phyloP scores from a whole-genome alignment of 2,329 filamentous ascomycete species.

The Alternaria hordeiaustralica region DNA sequence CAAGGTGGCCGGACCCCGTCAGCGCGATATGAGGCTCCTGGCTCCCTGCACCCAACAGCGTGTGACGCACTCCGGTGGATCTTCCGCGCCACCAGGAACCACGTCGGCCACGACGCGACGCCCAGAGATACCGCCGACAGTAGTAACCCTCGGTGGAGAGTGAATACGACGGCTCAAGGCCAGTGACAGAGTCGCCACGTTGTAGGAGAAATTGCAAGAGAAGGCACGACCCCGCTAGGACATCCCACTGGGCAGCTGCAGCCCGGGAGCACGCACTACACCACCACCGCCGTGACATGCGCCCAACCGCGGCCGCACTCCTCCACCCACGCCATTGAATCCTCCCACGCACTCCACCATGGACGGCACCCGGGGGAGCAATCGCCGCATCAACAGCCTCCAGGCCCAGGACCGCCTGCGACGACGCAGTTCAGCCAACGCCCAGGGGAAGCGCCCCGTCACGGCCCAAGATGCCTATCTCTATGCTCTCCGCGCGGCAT shows the following conservation, averaged over 20 bases:
- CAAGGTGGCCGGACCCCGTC: conserved; percentile 6
- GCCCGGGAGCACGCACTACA: conserved; percentile 21
- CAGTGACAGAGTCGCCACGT: conserved; percentile 1
- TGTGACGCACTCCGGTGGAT: conserved; percentile 32
- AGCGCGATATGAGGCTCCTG: conserved; percentile 9
- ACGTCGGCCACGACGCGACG: conserved; percentile 24
- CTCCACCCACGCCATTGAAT: conserved; percentile 23
- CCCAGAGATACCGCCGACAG: conserved; percentile 10
- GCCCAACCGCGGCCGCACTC: conserved; percentile 24
- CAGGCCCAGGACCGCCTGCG: conserved; percentile 50
- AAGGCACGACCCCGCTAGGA: conserved; percentile 28
- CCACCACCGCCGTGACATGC: conserved; percentile 31
- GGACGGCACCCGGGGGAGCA: conserved; percentile 40
- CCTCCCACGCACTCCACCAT: conserved; percentile 28
- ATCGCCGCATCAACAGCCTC: conserved; percentile 53
- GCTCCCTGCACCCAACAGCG: conserved; percentile 11
- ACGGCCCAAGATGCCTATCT: conserved; percentile 81
- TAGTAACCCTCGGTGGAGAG: conserved; percentile 1
- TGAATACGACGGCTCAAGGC: neutral
- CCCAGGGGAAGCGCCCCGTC: conserved; percentile 48
- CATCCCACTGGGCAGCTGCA: conserved; percentile 27
- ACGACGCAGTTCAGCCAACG: conserved; percentile 46
- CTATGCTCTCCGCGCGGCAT: conserved; percentile 88
- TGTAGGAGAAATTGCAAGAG: conserved; percentile 14
- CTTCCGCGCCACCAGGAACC: conserved; percentile 38